Base-by-base conservation (phyloP, 495 filamentous ascomycete genomes). In the Penicillium desertorum region DNA sequence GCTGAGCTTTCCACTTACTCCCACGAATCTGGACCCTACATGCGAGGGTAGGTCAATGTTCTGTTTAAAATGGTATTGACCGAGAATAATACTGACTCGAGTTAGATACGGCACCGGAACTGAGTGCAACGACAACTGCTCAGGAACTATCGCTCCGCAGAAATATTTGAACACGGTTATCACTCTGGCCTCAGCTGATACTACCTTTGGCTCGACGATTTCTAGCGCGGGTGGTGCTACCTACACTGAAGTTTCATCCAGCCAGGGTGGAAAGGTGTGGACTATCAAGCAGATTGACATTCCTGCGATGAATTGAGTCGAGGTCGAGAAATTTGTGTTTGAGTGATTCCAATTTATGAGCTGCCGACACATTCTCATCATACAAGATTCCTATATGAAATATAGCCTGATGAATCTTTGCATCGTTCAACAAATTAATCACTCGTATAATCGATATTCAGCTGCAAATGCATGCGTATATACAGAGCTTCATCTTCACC, bases 71-170 rank as follows among this genome's bases (percentile, higher is more conserved):
- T 47, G 2, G 1, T 20, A 44, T 39, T 8, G 1, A 39, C n/a
- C 7, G 7, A 17, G 32, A 3, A 5, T 9, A 12, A 36, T 44
- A 22, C 48, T 54, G 46, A 60, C 36, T 17, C 4, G 3, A 34
- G 19, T 10, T 52, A 72, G 72, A 22, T 74, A 71, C 41, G 72
- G 73, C 9, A 75, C 71, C 11, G 72, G 71, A 29, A 74, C 71
- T 19, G 71, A 75, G 54, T 75, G 74, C 43, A 54, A 74, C 42
- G 32, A 54, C 14, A 54, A 54, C 46, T 76, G 72, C 64, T 71
- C 66, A 0, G 69, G 71, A 17, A 73, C 73, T 14, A 61, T 72
- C 25, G 65, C 63, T 17, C 45, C 63, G 1, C 73, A 76, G 59
- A 37, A 67, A 44, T 75, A 76, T 56, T 22, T 70, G 50, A 66